Base-by-base conservation (phyloP, 441 rosid genomes). In the Aquilaria agallochum region DNA sequence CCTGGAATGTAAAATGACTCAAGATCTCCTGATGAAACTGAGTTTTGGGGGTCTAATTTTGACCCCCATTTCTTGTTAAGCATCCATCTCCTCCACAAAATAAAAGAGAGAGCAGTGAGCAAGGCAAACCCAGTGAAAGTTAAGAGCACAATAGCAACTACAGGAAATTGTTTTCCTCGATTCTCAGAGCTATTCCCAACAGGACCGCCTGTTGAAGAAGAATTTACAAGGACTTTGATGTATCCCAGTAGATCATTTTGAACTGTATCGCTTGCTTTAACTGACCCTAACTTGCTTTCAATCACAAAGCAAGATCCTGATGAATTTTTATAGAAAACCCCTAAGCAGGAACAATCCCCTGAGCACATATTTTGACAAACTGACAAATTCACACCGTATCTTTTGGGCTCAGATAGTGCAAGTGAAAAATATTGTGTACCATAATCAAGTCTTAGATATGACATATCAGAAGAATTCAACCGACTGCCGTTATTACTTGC, bases 1-100 rank as follows among this genome's bases (percentile, higher is more conserved):
- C 98, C 98, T 1, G 90, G 96, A 67, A 89, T 86, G 79, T 75
- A 77, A 77, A 87, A 86, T 42, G 79, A 78, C 31, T 86, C 95
- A n/a, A 84, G 71, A 58, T 92, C 98, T 55, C 71, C 90, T 1
- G 94, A 83, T 59, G 80, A 85, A 54, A 60, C 54, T 2, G 83
- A 79, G 55, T 65, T 70, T 0, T 31, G 56, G 45, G 62, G 69
- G 36, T 74, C 73, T 20, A n/a, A 58, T 78, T 80, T 85, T 46
- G 33, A 3, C 56, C 68, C 77, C 55, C 10, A 55, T 3, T 11
- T 54, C 74, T 72, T 79, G 33, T 64, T 61, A 65, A 68, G 60
- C 56, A 63, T 75, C 64, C 69, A 62, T 74, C 80, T 87, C 74
- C 89, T 77, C 90, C 86, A 82, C 74, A 72, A 79, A 53, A 92